Evolutionary conservation across 768 basidiomycete species (phyloP).

Genomic region (Suillus ampliporus): DNA sequence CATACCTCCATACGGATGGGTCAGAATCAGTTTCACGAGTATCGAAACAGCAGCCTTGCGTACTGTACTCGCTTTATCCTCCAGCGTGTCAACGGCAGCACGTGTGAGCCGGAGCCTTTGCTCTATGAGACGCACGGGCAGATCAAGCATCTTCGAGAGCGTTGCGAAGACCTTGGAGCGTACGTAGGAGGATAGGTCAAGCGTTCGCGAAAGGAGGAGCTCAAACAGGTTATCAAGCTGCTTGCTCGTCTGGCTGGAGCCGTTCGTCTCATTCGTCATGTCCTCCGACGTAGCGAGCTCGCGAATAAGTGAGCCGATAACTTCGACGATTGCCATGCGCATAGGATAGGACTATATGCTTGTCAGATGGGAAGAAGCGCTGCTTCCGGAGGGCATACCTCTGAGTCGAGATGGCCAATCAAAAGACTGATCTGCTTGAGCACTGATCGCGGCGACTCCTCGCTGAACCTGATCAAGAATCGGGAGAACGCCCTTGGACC

Average conservation of each 20-base stretch:
- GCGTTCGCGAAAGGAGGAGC: conserved; percentile 82
- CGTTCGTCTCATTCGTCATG: conserved; percentile 44
- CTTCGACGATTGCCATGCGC: conserved; percentile 92
- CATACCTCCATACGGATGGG: conserved; percentile 87
- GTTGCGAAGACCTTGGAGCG: conserved; percentile 86
- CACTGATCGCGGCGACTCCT: no score
- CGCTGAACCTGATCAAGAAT: no score
- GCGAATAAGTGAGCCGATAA: conserved; percentile 83
- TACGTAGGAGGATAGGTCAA: conserved; percentile 91
- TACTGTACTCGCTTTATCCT: conserved; percentile 91
- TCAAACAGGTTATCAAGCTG: conserved; percentile 84
- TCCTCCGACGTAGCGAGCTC: conserved; percentile 70
- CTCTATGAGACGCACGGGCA: conserved; percentile 82
- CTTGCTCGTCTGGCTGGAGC: conserved; percentile 51
- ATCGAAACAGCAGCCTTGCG: conserved; percentile 82
- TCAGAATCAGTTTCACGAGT: conserved; percentile 73
- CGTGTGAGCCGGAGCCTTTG: conserved; percentile 78
- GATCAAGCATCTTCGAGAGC: conserved; percentile 76
- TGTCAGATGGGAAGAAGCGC: background rate
- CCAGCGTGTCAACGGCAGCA: conserved; percentile 78
- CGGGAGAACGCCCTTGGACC: conserved; percentile 77
- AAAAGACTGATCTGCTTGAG: no score
- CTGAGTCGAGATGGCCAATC: conserved; percentile 68
- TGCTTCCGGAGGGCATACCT: conserved; percentile 54
- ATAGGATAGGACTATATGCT: conserved; percentile 85